phyloP scores from a whole-genome alignment of 148 eudicot genomes.

The Selenicereus undatus region DNA sequence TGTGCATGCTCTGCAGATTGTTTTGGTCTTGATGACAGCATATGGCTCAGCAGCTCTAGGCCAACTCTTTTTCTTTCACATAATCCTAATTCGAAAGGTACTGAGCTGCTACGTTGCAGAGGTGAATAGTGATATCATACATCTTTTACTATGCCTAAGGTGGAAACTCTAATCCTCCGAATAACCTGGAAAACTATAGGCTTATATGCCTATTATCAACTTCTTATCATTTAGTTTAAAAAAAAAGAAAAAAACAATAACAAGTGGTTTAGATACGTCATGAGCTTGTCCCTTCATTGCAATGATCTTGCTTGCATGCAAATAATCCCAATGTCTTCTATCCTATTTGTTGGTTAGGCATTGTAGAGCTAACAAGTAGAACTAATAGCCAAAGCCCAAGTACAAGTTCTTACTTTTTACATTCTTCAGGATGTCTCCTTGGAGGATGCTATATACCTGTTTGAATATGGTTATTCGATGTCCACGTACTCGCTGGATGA shows the following conservation, averaged over 20 bases:
- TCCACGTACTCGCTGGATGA: too few relatives aligned
- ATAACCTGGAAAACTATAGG: background rate
- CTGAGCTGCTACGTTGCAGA: constrained; percentile 6
- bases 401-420: too few relatives aligned
- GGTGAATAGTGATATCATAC: background rate
- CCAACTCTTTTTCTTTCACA: constrained; percentile 92
- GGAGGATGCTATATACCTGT: too few relatives aligned
- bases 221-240: background rate
- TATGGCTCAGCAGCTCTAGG: constrained; percentile 89
- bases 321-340: background rate
- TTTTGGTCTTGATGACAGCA: constrained; percentile 57
- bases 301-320: background rate
- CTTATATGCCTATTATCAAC: background rate
- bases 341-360: background rate
- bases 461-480: too few relatives aligned
- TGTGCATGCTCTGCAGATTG: constrained; percentile 39
- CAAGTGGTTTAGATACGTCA: background rate
- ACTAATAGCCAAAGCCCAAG: too few relatives aligned
- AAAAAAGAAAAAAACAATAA: too few relatives aligned
- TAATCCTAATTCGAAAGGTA: constrained; percentile 92
- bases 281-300: background rate
- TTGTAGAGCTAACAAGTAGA: too few relatives aligned
- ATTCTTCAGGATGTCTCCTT: too few relatives aligned
- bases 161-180: background rate
- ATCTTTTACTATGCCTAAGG: background rate